Evolutionary conservation across 2,329 filamentous ascomycete genomes (phyloP), one percentile per base, ranked within the genome.

Genomic region (Tolypocladium endophyticum): DNA sequence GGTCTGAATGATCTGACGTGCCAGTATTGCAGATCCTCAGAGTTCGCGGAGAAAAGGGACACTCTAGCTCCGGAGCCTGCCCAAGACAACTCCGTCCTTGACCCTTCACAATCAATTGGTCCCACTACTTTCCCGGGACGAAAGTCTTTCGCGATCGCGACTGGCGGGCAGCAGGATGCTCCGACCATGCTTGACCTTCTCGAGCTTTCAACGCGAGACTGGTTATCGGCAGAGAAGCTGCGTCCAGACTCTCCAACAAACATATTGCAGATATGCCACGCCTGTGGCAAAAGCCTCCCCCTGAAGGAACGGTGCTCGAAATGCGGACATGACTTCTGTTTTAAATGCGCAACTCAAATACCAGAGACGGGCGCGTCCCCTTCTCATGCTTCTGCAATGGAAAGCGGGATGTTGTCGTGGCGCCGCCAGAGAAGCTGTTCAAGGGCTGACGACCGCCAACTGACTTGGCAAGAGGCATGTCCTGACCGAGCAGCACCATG

Each of bases 311-410:
- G 72, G 54, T 84, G 81, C 63, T 66, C 71, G 36, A 74, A 73
- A 50, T 84, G 81, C 63, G 79, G 78, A 1, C 82, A 84, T 65
- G 73, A 72, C 12, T 74, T 81, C 20, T 84, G 81, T 63, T 62
- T 69, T 38, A 77, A 77, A 59, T 84, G 81, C 63, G 70, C 67
- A 11, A 73, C 71, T 52, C 72, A 77, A 57, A 60, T 73, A n/a
- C 58, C 62, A 18, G 59, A 61, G 5, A n/a, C 56, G 56, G 25
- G 23, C n/a, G 14, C 39, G 16, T 35, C 7, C 20, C 20, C 30
- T 16, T 36, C 50, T 6, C 30, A 23, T 4, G 20, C 7, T 6
- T 20, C 30, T 18, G 11, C 14, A 47, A 33, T 1, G 18, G 5
- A 33, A 43, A 18, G 18, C 20, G 23, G 16, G 23, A 12, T 7